Evolutionary conservation across 73 alveolate species (phyloP), one percentile per base, ranked within the genome.

Genomic region (Loxodes magnus): DNA sequence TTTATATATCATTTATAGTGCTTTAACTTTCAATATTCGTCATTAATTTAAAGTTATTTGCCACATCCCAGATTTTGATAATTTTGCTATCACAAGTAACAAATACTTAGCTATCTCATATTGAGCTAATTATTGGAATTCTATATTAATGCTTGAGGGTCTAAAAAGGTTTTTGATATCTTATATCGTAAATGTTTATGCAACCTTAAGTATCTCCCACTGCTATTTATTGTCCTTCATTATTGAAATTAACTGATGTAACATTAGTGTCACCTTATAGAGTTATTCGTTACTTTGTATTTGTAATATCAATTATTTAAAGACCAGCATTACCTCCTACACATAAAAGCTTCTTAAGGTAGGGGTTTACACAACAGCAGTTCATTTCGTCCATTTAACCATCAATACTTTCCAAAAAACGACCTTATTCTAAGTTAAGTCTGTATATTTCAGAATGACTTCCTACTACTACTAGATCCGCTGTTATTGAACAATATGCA

Each of bases 391-490:
- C 80, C 29, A 27, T 3, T 4, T 62, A 66, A 5, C 85, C 65
- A 38, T 68, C 86, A 26, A 84, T 66, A 34, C 92, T 74, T 35
- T 66, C 76, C 53, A 78, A 48, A 65, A 88, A 88, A 75, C 87
- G 75, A 0, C 97, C 97, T 55, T 77, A 64, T 48, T 88, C 84
- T 24, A 77, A 58, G 61, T 81, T 71, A n/a, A 73, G 52, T 53
- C 99, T 84, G 74, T 82, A 92, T 20, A 84, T 77, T 52, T 90
- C 96, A 51, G 77, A 67, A 9, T 94, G 74, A 1, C 97, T 88
- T 36, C 99, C 99, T 14, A 76, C 94, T 19, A 91, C 76, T 36
- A 84, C 62, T 64, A 92, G 71, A 34, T 84, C 96, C 66, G 95
- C 84, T 33, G 79, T 64, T 54, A 74, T 76, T 38, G 92, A 82